Conservation (phyloP, 352 stramenopile genomes). For the Pythium coloratum region DNA sequence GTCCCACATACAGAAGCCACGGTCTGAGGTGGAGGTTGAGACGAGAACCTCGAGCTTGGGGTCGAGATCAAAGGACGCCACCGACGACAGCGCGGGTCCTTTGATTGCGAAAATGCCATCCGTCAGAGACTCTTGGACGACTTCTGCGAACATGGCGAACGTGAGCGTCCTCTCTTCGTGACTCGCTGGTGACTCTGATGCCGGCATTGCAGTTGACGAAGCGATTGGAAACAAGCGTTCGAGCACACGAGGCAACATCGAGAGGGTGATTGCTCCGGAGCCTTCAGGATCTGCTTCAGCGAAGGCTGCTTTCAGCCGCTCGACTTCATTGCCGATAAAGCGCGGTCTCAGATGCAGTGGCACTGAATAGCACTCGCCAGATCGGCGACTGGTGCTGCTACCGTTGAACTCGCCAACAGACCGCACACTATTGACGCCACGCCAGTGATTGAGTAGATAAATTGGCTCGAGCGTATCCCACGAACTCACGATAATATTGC, state of each 20-base stretch:
- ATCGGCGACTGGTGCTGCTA: not conserved
- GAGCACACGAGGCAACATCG: slow-evolving; percentile 22
- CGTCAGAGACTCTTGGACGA: slow-evolving; percentile 30
- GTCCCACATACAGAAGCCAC: slow-evolving; percentile 53
- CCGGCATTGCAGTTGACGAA: not conserved
- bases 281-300: slow-evolving; percentile 12
- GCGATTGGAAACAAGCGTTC: slow-evolving; percentile 26
- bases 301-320: slow-evolving; percentile 36
- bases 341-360: slow-evolving; percentile 29
- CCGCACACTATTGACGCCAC: slow-evolving; percentile 26
- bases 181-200: not conserved
- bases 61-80: slow-evolving; percentile 39
- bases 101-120: not conserved
- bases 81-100: slow-evolving; percentile 3
- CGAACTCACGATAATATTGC: slow-evolving; percentile 35
- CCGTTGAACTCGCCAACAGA: not conserved
- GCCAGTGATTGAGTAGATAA: slow-evolving; percentile 46
- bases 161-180: slow-evolving; percentile 17
- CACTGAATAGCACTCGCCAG: slow-evolving; percentile 28
- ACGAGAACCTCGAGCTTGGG: slow-evolving; percentile 28
- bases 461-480: slow-evolving; percentile 38
- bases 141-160: slow-evolving; percentile 32
- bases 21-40: slow-evolving; percentile 33
- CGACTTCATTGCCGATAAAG: slow-evolving; percentile 40
- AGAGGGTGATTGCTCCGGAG: slow-evolving; percentile 20